Conservation (phyloP, 192 early-diverging fungal genomes). For the Chytriomyces hyalinus region DNA sequence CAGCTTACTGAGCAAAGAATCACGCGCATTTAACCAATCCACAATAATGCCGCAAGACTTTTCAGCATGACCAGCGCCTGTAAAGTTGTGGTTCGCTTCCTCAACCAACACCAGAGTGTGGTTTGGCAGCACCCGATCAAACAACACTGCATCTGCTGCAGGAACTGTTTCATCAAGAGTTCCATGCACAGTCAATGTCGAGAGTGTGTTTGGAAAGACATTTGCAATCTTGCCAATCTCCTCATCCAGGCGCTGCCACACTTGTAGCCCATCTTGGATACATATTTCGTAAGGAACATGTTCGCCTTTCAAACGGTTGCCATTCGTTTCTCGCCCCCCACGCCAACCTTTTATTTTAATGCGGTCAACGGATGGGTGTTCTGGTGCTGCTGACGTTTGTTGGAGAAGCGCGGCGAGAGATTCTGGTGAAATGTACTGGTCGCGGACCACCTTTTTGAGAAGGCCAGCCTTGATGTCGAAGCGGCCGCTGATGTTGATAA, state of each 20-base stretch:
- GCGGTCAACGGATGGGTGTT: neutral
- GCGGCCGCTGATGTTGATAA: conserved; percentile 21
- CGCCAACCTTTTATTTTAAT: conserved; percentile 24
- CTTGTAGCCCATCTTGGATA: neutral
- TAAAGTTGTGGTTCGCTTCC: conserved; percentile 25
- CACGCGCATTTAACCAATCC: neutral
- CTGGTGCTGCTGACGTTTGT: neutral
- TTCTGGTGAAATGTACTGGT: conserved; percentile 1
- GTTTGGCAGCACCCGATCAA: conserved; percentile 6
- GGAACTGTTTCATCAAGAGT: conserved; percentile 29
- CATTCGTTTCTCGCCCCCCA: neutral
- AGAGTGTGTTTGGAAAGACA: neutral
- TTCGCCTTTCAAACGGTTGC: conserved; percentile 3
- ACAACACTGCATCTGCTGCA: neutral
- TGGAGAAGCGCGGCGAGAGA: neutral
- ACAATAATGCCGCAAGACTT: neutral
- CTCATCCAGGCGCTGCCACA: conserved; percentile 23
- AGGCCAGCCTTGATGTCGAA: conserved; percentile 11
- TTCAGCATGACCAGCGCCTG: neutral
- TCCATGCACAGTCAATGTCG: conserved; percentile 25
- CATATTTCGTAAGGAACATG: conserved; percentile 1
- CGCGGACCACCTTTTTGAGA: conserved; percentile 7
- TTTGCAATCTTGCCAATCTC: neutral
- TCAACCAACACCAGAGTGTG: conserved; percentile 13
- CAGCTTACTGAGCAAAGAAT: too few relatives aligned